Conservation (phyloP, 805 yeast species). For the Nakazawaea ernobii region DNA sequence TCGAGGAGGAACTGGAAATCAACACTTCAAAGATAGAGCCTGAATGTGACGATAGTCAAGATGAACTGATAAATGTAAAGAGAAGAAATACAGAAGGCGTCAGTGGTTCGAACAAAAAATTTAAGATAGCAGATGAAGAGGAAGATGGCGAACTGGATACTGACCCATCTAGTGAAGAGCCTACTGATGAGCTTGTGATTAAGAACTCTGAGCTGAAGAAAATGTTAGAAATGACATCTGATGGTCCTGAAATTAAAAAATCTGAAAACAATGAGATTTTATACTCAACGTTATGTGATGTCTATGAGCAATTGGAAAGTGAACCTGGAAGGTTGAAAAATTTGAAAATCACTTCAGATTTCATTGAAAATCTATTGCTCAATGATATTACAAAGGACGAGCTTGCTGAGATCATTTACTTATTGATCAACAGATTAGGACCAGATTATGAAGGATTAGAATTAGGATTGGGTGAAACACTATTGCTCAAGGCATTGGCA, state of each 20-base stretch:
- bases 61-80: neutral
- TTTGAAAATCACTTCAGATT: conserved; percentile 65
- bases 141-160: neutral
- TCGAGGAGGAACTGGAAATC: neutral
- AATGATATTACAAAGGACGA: conserved; percentile 38
- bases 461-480: conserved; percentile 87
- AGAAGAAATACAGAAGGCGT: neutral
- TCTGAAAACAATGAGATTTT: conserved; percentile 17
- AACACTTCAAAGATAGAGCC: neutral
- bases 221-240: neutral
- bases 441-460: conserved; percentile 97
- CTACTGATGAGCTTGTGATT: neutral
- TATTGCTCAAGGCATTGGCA: conserved; percentile 80
- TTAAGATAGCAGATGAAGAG: neutral
- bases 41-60: neutral
- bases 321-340: conserved; percentile 84
- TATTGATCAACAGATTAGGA: conserved; percentile 83
- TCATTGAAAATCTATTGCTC: conserved; percentile 59
- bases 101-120: neutral
- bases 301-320: conserved; percentile 72
- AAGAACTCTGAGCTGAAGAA: neutral
- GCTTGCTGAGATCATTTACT: conserved; percentile 68
- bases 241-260: conserved; percentile 5
- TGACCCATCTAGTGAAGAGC: conserved; percentile 1
- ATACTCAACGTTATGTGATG: conserved; percentile 44